Evolutionary conservation across 2,329 filamentous ascomycete genomes (phyloP).

Genomic region (Colletotrichum brevisporum): DNA sequence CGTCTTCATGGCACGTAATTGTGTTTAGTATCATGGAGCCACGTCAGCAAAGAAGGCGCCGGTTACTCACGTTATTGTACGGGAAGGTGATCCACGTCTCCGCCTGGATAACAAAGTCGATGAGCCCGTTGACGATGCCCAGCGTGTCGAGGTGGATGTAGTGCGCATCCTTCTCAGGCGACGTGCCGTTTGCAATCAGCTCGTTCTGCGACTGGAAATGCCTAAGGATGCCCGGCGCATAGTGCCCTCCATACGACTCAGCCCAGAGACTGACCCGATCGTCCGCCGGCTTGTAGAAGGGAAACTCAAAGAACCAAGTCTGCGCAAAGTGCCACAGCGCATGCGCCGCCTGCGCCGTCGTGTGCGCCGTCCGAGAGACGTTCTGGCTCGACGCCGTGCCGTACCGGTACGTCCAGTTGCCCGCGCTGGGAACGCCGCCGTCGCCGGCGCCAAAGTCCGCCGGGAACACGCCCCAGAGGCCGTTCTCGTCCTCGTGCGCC

Average conservation of each 20-base stretch:
- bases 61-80: constrained; percentile 66
- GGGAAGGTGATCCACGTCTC: constrained; percentile 70
- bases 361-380: constrained; percentile 51
- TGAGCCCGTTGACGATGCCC: constrained; percentile 79
- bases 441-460: constrained; percentile 55
- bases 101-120: constrained; percentile 74
- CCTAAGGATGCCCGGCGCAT: constrained; percentile 69
- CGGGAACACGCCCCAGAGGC: constrained; percentile 31
- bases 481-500: constrained; percentile 49
- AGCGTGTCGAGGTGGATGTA: constrained; percentile 72
- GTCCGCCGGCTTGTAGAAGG: constrained; percentile 63
- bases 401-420: constrained; percentile 54
- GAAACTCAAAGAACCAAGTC: constrained; percentile 73
- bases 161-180: constrained; percentile 58
- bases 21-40: not conserved
- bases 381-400: constrained; percentile 52
- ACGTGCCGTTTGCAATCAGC: constrained; percentile 64
- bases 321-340: constrained; percentile 70
- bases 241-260: constrained; percentile 59
- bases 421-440: constrained; percentile 46
- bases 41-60: too few species aligned
- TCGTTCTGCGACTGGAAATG: constrained; percentile 74
- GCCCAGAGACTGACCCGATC: constrained; percentile 74
- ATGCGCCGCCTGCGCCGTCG: constrained; percentile 53
- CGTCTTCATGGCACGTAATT: constrained; percentile 51